Base-by-base conservation (phyloP, 768 basidiomycete species). In the Suillus paluster region DNA sequence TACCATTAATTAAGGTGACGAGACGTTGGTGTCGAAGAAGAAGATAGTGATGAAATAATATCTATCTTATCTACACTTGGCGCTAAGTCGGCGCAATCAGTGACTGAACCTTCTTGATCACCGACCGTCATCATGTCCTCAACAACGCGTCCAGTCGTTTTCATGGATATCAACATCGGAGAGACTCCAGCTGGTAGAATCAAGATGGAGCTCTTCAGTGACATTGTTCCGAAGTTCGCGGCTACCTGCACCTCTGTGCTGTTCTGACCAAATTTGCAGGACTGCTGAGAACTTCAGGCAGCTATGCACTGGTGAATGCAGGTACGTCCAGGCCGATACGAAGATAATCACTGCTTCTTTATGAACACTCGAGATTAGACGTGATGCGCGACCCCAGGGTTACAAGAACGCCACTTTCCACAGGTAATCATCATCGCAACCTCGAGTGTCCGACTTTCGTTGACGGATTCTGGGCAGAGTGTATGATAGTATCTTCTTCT, bases 231-330 rank as follows among this genome's bases (percentile, higher is more conserved):
- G 57, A 97, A 95, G 95, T 97, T 54, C 62, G 90, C 66, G 67
- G 25, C 34, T 45, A 21, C 21, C 11, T 2, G 15, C 7, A 33
- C 38, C 8, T 23, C 8, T 30, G 17, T 48, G 14, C 14, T 52
- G 21, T 39, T 19, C 60, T 34, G 21, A 54, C 50, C 23, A 44
- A 19, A 57, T 68, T 58, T 61, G 25, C 67, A 97, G 96, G 71
- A 99, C 97, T 3, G 95, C 95, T 9, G 97, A 99, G 78, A 99
- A 99, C 80, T 99, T 99, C 71, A 83, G 97, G 63, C 97, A 99
- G 70, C 80, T 99, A 30, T 99, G 97, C 72, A 98, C 96, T 2
- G 97, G 97, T n/a, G 97, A 99, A 78, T 92, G 86, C 77, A 85
- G 94, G 92, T 95, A 70, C 57, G 81, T 65, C 15, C 30, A 44